These are phyloP conservation scores for Lagerstroemia speciosa DNA, from an alignment of 345 rosid genomes.

Conservation along the genomic window DNA sequence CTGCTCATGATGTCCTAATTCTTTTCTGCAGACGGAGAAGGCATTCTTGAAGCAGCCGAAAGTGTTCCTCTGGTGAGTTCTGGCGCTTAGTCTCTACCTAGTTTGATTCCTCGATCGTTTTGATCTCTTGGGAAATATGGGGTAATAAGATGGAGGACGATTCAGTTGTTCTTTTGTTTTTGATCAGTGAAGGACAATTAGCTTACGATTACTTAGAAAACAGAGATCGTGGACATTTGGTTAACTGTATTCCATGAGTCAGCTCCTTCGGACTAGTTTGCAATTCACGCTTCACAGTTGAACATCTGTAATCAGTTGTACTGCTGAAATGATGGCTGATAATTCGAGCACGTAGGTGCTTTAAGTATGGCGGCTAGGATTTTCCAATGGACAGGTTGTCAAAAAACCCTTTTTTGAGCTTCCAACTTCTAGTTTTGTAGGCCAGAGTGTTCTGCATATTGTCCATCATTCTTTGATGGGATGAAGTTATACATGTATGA, in stretches of 20 bases:
- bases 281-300: no score
- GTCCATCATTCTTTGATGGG: not conserved
- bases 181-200: not conserved
- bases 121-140: not conserved
- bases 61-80: constrained; percentile 53
- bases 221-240: no score
- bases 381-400: not conserved
- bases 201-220: not conserved
- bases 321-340: no score
- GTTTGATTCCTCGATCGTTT: not conserved
- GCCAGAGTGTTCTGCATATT: no score
- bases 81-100: not conserved
- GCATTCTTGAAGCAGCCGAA: constrained; percentile 80
- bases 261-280: no score
- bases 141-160: not conserved
- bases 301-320: no score
- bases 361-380: not conserved
- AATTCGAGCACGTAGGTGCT: not conserved
- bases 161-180: not conserved
- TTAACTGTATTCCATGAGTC: no score
- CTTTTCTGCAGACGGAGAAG: constrained; percentile 52
- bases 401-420: not conserved
- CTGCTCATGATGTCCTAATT: not conserved
- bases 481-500: not conserved
- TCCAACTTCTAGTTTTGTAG: no score